Evolutionary conservation across 2,329 filamentous ascomycete species (phyloP), one percentile per base, ranked within the genome.

Genomic region (Beauveria brongniartii): DNA sequence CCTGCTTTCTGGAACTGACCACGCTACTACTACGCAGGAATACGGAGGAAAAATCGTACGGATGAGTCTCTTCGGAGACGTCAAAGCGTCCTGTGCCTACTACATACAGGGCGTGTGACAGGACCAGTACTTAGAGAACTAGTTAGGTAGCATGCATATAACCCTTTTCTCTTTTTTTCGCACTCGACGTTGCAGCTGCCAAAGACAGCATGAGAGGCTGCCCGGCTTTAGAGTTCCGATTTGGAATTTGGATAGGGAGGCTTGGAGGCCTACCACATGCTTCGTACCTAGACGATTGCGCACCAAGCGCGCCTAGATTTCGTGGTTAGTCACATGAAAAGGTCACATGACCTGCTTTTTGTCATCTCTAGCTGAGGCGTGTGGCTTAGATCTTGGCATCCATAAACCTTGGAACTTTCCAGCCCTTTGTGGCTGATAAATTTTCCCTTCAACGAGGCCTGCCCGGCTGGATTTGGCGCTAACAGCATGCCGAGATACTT

Each of bases 321-420:
- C 40, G 22, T 18, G 22, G 37, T 53, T 22, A 40, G 57, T 59
- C 57, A 59, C 50, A 53, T 59, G 57, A 28, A 20, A 6, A 16
- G 37, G 28, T 59, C 57, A 59, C 47, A 41, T 59, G 57, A 59
- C 40, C 7, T 28, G 3, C 6, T 52, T 51, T 51, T 59, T 52
- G 47, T 40, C 47, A 59, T 54, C 7, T n/a, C 26, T 53, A 54
- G 57, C 57, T 59, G 57, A 59, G 57, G 48, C 44, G 48, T 54
- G 57, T 59, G 57, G 57, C 57, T 59, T 54, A 59, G 57, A 20
- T 59, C 57, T 59, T 59, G 57, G 57, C 56, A 51, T 46, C 44
- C 16, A 26, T 34, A 10, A 20, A 37, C 24, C 48, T 46, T 59
- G 57, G 57, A 59, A 59, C 48, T 53, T 59, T 47, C 48, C 48